phyloP scores from a whole-genome alignment of 345 rosid genomes.

The Eucalyptus decipiens region DNA sequence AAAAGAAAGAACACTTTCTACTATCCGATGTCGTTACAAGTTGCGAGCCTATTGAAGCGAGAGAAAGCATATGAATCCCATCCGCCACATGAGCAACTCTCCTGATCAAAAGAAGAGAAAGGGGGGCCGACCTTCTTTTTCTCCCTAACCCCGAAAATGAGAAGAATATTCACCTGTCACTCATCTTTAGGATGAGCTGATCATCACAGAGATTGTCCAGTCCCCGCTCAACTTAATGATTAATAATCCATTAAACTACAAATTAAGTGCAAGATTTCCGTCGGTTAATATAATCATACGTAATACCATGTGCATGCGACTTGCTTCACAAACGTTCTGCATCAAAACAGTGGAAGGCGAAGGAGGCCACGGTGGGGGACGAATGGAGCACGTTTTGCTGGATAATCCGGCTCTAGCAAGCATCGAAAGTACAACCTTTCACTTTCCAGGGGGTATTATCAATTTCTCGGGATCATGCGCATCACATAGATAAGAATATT shows the following conservation, averaged over 20 bases:
- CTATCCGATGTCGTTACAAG: background rate
- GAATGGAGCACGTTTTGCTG: background rate
- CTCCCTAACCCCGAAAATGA: background rate
- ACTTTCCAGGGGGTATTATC: background rate
- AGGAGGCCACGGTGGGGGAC: background rate
- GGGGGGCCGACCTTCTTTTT: background rate
- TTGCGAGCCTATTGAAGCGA: background rate
- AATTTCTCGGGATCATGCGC: background rate
- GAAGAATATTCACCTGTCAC: background rate
- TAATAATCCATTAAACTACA: background rate
- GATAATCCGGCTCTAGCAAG: background rate
- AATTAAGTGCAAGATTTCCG: background rate
- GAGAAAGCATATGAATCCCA: background rate
- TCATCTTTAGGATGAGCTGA: background rate
- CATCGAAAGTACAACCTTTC: background rate
- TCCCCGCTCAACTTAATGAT: background rate
- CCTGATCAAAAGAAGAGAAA: background rate
- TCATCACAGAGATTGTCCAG: background rate
- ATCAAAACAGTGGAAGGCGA: background rate
- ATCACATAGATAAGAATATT: background rate
- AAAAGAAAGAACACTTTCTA: background rate
- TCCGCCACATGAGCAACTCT: background rate
- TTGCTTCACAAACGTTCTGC: background rate
- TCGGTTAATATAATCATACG: background rate
- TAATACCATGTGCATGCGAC: background rate